These are phyloP conservation scores for Mortierella sp. DNA, from an alignment of 371 early-diverging fungal species.

Conservation along the genomic window DNA sequence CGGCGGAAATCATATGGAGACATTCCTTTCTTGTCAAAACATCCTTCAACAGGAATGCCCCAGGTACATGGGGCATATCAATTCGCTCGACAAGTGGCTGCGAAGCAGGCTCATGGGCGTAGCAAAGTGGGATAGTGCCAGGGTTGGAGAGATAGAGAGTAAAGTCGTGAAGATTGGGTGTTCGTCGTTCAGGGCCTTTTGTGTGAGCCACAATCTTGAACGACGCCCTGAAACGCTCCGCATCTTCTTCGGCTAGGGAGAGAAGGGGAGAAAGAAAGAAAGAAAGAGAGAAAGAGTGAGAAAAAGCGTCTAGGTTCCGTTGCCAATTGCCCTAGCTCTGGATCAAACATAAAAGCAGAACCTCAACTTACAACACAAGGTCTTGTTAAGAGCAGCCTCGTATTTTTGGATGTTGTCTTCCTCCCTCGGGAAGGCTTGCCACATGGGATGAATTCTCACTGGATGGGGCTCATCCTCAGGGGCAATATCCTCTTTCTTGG, in stretches of 20 bases:
- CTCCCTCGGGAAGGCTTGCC: constrained; percentile 43
- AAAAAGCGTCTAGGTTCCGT: neutral
- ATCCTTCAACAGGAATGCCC: constrained; percentile 59
- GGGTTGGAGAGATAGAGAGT: constrained; percentile 60
- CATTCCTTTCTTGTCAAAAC: constrained; percentile 61
- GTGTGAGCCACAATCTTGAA: constrained; percentile 59
- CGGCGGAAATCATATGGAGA: constrained; percentile 58
- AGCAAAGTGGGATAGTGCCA: constrained; percentile 54
- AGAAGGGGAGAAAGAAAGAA: neutral
- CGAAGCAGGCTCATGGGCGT: constrained; percentile 14
- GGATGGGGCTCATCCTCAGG: constrained; percentile 32
- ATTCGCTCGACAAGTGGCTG: constrained; percentile 52
- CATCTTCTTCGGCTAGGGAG: constrained; percentile 43
- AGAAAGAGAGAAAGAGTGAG: neutral
- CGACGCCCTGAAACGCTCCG: constrained; percentile 31
- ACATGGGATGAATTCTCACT: constrained; percentile 50
- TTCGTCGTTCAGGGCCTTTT: constrained; percentile 59
- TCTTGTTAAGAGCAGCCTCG: constrained; percentile 35
- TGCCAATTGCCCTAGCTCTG: no score
- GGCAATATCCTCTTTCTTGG: constrained; percentile 18
- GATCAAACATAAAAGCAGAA: neutral
- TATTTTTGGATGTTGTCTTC: constrained; percentile 42
- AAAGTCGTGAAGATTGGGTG: constrained; percentile 62
- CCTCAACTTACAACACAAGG: constrained; percentile 35
- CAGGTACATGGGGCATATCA: constrained; percentile 60